A percentile compares a stretch with the other conserved stretches of the same genome.
Evolutionary conservation across 2,329 filamentous ascomycete genomes (phyloP).

Genomic region (Diaporthe sp.): DNA sequence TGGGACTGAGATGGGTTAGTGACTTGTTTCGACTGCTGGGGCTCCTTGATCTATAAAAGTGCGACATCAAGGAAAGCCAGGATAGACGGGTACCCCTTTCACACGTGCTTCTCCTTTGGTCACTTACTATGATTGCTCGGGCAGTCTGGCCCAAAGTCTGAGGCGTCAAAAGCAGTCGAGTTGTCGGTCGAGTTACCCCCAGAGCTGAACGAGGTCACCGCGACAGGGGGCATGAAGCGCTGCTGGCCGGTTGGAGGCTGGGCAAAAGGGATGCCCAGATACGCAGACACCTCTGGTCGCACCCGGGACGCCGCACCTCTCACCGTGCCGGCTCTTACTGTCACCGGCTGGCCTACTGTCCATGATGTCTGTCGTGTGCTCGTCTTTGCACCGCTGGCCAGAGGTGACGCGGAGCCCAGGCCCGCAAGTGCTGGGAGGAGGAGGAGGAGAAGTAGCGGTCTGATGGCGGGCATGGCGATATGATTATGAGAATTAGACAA

Average conservation of each 20-base stretch:
- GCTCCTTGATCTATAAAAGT: no score
- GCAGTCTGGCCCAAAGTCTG: slow-evolving; percentile 10
- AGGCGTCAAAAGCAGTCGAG: slow-evolving; percentile 13
- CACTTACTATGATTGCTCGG: slow-evolving; percentile 20
- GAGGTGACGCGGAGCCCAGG: neutral
- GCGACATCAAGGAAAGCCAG: no score
- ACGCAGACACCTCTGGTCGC: slow-evolving; percentile 14
- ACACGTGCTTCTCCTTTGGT: no score
- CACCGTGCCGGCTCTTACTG: neutral
- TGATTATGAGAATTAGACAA: neutral
- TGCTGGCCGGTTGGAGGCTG: slow-evolving; percentile 28
- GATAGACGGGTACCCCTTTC: no score
- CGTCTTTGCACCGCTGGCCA: neutral
- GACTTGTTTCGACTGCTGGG: no score
- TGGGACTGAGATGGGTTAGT: neutral
- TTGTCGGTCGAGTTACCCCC: slow-evolving; percentile 1
- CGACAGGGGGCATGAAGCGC: slow-evolving; percentile 28
- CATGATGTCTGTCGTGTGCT: slow-evolving; percentile 2
- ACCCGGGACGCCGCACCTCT: slow-evolving; percentile 5
- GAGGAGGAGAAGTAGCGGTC: neutral
- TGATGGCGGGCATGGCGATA: neutral
- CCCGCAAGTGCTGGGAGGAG: neutral
- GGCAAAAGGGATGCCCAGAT: slow-evolving; percentile 29
- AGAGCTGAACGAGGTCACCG: slow-evolving; percentile 8
- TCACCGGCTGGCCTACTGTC: slow-evolving; percentile 12